phyloP scores from a whole-genome alignment of 2,329 filamentous ascomycete genomes.

The Botrytis fragariae region DNA sequence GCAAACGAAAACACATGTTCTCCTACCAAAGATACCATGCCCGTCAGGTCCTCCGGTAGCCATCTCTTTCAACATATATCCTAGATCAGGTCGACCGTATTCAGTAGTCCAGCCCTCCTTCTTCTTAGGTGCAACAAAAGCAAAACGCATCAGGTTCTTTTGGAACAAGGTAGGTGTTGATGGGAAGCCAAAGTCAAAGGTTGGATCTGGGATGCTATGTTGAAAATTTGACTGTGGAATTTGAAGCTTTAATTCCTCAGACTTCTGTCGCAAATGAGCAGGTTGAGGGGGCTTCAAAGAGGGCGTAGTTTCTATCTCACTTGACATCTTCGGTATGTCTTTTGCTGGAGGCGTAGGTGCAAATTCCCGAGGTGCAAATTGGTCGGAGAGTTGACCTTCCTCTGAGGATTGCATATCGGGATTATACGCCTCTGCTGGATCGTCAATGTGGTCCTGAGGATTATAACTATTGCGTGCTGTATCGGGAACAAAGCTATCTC shows the following conservation, averaged over 20 bases:
- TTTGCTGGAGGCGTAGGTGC: slow-evolving; percentile 21
- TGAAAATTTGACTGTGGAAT: slow-evolving; percentile 26
- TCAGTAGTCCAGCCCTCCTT: slow-evolving; percentile 86
- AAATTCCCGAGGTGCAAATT: slow-evolving; percentile 24
- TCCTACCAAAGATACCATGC: slow-evolving; percentile 68
- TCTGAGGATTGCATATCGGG: not conserved
- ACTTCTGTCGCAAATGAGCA: slow-evolving; percentile 28
- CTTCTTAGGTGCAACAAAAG: slow-evolving; percentile 70
- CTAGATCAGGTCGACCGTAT: slow-evolving; percentile 85
- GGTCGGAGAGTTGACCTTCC: slow-evolving; percentile 23
- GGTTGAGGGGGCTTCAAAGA: slow-evolving; percentile 22
- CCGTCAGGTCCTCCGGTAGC: slow-evolving; percentile 67
- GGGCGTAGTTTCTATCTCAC: slow-evolving; percentile 1
- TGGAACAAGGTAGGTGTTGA: slow-evolving; percentile 83
- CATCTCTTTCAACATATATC: slow-evolving; percentile 81
- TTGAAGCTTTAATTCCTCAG: slow-evolving; percentile 28
- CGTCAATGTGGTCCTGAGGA: slow-evolving; percentile 29
- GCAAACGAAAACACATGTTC: slow-evolving; percentile 90
- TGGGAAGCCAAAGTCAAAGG: slow-evolving; percentile 80
- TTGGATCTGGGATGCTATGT: slow-evolving; percentile 31
- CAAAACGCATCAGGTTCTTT: slow-evolving; percentile 86
- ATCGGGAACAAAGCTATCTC: slow-evolving; percentile 17
- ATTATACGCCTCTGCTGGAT: slow-evolving; percentile 29
- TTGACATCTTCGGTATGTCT: slow-evolving; percentile 10
- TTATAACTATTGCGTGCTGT: slow-evolving; percentile 34